These are phyloP conservation scores for Lentinula aciculospora DNA, from an alignment of 768 basidiomycete species.

Conservation along the genomic window DNA sequence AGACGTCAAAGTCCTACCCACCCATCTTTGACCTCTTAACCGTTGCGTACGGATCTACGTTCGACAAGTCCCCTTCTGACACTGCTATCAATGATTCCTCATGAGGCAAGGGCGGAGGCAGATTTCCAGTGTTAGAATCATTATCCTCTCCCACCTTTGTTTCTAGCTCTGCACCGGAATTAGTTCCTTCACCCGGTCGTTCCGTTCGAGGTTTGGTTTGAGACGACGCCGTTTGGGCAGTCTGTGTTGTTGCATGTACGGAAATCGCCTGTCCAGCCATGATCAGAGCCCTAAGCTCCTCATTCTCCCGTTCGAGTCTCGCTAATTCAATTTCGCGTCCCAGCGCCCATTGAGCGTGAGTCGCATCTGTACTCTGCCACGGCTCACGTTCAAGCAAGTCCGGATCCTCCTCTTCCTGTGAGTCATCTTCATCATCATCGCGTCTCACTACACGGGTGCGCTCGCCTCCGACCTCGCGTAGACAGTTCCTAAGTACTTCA, in stretches of 20 bases:
- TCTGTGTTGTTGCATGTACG: not conserved
- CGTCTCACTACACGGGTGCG: conserved; percentile 20
- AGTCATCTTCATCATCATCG: conserved; percentile 3
- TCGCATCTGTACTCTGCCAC: conserved; percentile 29
- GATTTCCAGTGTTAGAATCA: not conserved
- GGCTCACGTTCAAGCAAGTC: conserved; percentile 14
- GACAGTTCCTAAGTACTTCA: conserved; percentile 57
- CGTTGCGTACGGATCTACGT: conserved; percentile 3
- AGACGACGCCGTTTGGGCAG: not conserved
- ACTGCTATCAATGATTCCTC: not conserved
- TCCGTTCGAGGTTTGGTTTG: not conserved
- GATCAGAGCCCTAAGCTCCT: conserved; percentile 68
- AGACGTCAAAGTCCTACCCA: not conserved
- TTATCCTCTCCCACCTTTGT: not conserved
- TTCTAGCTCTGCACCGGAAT: not conserved
- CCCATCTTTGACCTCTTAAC: not conserved
- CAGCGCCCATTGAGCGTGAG: conserved; percentile 66
- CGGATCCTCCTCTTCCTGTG: conserved; percentile 2
- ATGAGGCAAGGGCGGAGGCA: not conserved
- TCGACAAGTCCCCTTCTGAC: not conserved
- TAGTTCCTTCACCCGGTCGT: too few species aligned
- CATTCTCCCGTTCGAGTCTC: conserved; percentile 84
- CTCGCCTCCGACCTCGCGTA: conserved; percentile 70
- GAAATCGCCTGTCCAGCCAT: conserved; percentile 33
- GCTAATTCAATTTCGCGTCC: conserved; percentile 90